phyloP scores from a whole-genome alignment of 805 yeast species.

The Sungouiella thailandica region DNA sequence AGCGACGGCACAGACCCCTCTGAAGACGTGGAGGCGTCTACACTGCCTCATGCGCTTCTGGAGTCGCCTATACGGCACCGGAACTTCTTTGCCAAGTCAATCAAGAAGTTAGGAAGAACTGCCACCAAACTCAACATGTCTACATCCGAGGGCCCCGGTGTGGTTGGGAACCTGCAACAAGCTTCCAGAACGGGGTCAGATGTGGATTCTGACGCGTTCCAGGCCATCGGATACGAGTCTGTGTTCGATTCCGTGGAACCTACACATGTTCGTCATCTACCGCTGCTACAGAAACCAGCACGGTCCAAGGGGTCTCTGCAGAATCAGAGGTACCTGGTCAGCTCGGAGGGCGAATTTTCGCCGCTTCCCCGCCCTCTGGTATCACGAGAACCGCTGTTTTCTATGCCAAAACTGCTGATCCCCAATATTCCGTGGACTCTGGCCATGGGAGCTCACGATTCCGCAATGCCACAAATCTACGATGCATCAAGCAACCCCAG shows the following conservation, averaged over 20 bases:
- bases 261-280: constrained; percentile 25
- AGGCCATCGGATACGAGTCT: constrained; percentile 34
- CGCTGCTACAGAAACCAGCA: constrained; percentile 12
- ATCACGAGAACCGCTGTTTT: background rate
- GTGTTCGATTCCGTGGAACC: constrained; percentile 24
- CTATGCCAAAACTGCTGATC: too few species aligned
- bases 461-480: background rate
- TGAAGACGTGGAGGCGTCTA: too few species aligned
- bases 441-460: background rate
- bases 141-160: background rate
- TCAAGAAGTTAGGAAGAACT: constrained; percentile 26
- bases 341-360: background rate
- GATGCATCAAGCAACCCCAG: background rate
- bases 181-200: background rate
- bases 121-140: constrained; percentile 22
- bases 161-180: background rate
- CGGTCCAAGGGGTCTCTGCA: background rate
- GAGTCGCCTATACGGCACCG: background rate
- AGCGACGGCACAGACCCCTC: background rate
- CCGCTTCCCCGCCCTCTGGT: background rate
- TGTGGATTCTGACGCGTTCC: constrained; percentile 19
- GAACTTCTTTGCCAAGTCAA: constrained; percentile 11
- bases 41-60: too few species aligned
- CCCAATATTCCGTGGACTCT: background rate
- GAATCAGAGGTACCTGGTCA: background rate